These are phyloP conservation scores for Monosporascus cannonballus DNA, from an alignment of 2,329 filamentous ascomycete genomes.

Conservation along the genomic window DNA sequence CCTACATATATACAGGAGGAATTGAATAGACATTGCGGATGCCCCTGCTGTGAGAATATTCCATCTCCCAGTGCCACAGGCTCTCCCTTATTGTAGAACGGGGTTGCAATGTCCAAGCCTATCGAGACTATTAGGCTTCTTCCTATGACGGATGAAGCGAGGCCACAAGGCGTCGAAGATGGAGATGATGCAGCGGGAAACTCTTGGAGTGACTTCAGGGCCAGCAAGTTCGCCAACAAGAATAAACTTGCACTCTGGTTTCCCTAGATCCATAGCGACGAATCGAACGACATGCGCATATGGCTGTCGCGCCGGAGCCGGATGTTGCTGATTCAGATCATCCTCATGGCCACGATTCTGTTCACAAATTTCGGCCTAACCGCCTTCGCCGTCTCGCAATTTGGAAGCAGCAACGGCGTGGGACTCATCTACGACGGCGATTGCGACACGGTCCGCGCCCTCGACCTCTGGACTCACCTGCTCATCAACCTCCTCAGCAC, in stretches of 20 bases:
- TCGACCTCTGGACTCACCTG: slow-evolving; percentile 22
- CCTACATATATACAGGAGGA: too few species aligned
- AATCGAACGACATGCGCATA: slow-evolving; percentile 9
- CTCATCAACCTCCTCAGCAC: slow-evolving; percentile 26
- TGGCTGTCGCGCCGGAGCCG: slow-evolving; percentile 14
- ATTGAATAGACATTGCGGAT: too few species aligned
- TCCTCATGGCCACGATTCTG: slow-evolving; percentile 18
- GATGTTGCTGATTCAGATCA: slow-evolving; percentile 15
- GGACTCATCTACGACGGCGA: slow-evolving; percentile 21
- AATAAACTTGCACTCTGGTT: slow-evolving; percentile 12
- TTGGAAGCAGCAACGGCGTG: slow-evolving; percentile 13
- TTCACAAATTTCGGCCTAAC: slow-evolving; percentile 10
- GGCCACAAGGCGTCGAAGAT: too few species aligned
- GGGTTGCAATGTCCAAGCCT: too few species aligned
- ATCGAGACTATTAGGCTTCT: too few species aligned
- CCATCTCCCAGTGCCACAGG: too few species aligned
- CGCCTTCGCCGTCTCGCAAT: slow-evolving; percentile 10
- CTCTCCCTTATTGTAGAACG: too few species aligned
- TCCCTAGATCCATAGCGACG: slow-evolving; percentile 15
- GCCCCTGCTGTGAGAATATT: too few species aligned
- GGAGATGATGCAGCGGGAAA: too few species aligned
- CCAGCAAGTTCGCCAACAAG: slow-evolving; percentile 1
- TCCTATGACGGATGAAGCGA: too few species aligned
- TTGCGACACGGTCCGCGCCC: slow-evolving; percentile 13
- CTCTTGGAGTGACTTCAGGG: not conserved